These are phyloP conservation scores for Taxillus chinensis DNA, from an alignment of 164 flowering plant genomes.

Conservation along the genomic window DNA sequence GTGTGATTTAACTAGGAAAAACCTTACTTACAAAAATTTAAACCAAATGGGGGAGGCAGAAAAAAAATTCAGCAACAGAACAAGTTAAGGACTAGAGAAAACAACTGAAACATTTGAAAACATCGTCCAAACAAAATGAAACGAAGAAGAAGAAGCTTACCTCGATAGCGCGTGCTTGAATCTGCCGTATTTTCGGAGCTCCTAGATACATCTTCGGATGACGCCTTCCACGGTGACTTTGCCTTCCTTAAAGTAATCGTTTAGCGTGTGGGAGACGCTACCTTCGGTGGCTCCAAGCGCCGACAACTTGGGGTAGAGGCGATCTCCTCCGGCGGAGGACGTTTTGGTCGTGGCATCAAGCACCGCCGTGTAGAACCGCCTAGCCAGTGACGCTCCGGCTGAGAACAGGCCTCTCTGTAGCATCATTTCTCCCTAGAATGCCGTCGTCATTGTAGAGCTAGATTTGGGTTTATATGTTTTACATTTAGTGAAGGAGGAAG, in stretches of 20 bases:
- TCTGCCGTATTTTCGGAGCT: neutral
- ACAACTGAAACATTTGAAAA: too few relatives aligned
- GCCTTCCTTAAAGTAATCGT: neutral
- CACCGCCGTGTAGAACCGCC: neutral
- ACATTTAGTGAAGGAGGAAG: too few relatives aligned
- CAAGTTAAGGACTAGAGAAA: too few relatives aligned
- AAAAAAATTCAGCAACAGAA: too few relatives aligned
- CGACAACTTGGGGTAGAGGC: neutral
- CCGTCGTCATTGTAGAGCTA: too few relatives aligned
- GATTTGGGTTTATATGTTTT: too few relatives aligned
- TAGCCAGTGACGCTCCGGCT: neutral
- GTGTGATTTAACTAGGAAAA: too few relatives aligned
- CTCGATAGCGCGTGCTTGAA: constrained; percentile 1
- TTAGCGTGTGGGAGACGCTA: neutral
- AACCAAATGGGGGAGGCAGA: too few relatives aligned
- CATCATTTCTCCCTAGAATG: too few relatives aligned
- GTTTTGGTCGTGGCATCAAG: neutral
- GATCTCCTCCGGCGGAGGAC: neutral
- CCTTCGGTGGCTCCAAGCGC: neutral
- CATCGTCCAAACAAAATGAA: too few relatives aligned
- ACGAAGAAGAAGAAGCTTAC: neutral
- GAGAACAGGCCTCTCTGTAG: neutral
- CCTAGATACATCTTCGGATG: neutral
- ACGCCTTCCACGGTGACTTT: neutral
- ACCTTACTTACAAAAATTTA: too few relatives aligned